These are phyloP conservation scores for Metschnikowia baotianmanensis DNA, from an alignment of 805 yeast species.

Conservation along the genomic window DNA sequence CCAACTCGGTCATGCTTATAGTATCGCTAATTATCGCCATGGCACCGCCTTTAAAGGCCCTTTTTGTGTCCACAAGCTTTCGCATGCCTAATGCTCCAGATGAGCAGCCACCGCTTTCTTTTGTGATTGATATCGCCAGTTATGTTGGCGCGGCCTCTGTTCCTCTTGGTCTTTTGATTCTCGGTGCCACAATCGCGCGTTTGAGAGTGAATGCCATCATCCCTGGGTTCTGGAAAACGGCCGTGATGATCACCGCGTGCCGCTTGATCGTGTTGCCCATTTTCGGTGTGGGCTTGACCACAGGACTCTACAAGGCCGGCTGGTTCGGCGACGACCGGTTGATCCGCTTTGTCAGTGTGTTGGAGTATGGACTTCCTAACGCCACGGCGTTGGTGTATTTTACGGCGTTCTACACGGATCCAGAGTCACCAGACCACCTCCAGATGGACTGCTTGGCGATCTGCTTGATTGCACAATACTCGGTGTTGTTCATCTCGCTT, in stretches of 20 bases:
- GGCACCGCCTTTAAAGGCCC: conserved; percentile 65
- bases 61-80: conserved; percentile 54
- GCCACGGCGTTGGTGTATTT: conserved; percentile 87
- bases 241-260: conserved; percentile 51
- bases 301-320: conserved; percentile 58
- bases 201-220: conserved; percentile 60
- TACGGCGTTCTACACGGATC: conserved; percentile 84
- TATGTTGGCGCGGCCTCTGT: conserved; percentile 87
- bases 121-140: conserved; percentile 73
- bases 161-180: conserved; percentile 75
- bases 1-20: conserved; percentile 71
- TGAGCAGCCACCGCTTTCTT: conserved; percentile 75
- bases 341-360: conserved; percentile 67
- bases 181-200: conserved; percentile 88
- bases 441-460: conserved; percentile 89
- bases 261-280: conserved; percentile 75
- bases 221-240: conserved; percentile 68
- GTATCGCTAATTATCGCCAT: conserved; percentile 64
- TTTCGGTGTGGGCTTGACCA: conserved; percentile 59
- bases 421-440: conserved; percentile 45
- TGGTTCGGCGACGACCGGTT: conserved; percentile 63
- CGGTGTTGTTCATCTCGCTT: conserved; percentile 61
- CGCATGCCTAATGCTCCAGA: conserved; percentile 80
- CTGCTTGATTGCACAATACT: conserved; percentile 70
- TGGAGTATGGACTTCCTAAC: conserved; percentile 78